Percentiles rank a stretch among this genome's conserved stretches.
These are phyloP conservation scores for Scheffersomyces illinoinensis DNA, from an alignment of 1,139 yeast species.

Conservation along the genomic window DNA sequence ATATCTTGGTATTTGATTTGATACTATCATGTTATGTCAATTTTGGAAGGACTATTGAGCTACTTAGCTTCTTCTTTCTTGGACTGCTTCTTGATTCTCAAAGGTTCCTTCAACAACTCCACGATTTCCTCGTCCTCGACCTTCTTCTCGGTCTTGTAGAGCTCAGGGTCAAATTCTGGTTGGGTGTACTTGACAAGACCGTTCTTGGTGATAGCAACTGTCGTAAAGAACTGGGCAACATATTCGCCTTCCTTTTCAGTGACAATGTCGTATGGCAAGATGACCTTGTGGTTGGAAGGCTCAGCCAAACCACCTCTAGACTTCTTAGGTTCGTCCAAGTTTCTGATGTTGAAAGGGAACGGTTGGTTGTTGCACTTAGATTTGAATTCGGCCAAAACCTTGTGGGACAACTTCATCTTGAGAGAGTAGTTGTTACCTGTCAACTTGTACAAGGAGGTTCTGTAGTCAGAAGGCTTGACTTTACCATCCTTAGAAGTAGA, in stretches of 20 bases:
- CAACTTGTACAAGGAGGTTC: constrained; percentile 73
- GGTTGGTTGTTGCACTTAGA: constrained; percentile 59
- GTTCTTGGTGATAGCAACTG: constrained; percentile 73
- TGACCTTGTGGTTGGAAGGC: constrained; percentile 68
- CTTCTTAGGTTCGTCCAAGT: constrained; percentile 68
- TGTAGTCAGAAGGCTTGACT: constrained; percentile 59
- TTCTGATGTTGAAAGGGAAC: constrained; percentile 72
- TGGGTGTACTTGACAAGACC: constrained; percentile 70
- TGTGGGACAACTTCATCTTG: constrained; percentile 73
- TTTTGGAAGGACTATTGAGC: not conserved
- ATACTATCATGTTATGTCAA: not conserved
- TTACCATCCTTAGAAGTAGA: constrained; percentile 71
- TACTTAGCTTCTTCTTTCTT: constrained; percentile 5
- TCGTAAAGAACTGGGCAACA: constrained; percentile 75
- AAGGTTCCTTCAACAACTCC: constrained; percentile 55
- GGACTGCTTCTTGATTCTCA: constrained; percentile 24
- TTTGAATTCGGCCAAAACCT: constrained; percentile 63
- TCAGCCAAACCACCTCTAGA: constrained; percentile 78
- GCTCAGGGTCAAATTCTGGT: constrained; percentile 52
- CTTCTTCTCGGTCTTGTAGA: constrained; percentile 59
- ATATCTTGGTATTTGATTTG: too few relatives aligned
- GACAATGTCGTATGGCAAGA: constrained; percentile 69
- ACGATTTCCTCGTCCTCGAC: constrained; percentile 55
- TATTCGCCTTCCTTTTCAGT: constrained; percentile 69
- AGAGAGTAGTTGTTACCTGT: constrained; percentile 69